Conservation (phyloP, 139 green algal species). For the Closterium sp. region DNA sequence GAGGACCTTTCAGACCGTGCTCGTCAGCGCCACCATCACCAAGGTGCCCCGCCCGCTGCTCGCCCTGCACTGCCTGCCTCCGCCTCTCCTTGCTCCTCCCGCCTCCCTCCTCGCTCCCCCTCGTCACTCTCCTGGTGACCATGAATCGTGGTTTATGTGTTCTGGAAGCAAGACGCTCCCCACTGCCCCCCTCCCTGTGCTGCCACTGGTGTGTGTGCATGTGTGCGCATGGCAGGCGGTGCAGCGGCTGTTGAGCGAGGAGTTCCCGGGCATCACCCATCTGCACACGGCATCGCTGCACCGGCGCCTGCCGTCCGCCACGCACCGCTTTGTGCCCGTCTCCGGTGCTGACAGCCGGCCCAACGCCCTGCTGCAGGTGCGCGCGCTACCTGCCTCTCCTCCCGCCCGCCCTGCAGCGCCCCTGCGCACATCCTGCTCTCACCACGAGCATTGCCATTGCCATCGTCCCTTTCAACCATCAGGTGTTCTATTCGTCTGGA, state of each 20-base stretch:
- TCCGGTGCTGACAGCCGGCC: conserved; percentile 76
- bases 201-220: too few species aligned
- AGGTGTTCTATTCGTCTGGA: too few species aligned
- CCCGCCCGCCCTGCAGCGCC: not conserved
- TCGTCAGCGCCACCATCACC: conserved; percentile 89
- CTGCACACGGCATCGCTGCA: conserved; percentile 72
- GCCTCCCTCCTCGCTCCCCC: not conserved
- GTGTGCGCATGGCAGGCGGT: conserved; percentile 20
- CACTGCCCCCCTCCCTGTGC: too few species aligned
- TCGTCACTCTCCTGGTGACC: not conserved
- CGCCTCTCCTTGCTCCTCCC: not conserved
- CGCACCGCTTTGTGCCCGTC: conserved; percentile 80
- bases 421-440: not conserved
- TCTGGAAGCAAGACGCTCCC: too few species aligned
- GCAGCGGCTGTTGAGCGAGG: conserved; percentile 58
- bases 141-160: too few species aligned
- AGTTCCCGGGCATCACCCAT: conserved; percentile 71
- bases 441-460: not conserved
- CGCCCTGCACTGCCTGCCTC: not conserved
- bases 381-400: not conserved
- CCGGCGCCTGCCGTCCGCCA: conserved; percentile 65
- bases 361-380: conserved; percentile 61
- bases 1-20: conserved; percentile 62
- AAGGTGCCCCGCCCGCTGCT: conserved; percentile 30
- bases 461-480: not conserved